phyloP scores from a whole-genome alignment of 257 asterid species.

The Echites panduratus region DNA sequence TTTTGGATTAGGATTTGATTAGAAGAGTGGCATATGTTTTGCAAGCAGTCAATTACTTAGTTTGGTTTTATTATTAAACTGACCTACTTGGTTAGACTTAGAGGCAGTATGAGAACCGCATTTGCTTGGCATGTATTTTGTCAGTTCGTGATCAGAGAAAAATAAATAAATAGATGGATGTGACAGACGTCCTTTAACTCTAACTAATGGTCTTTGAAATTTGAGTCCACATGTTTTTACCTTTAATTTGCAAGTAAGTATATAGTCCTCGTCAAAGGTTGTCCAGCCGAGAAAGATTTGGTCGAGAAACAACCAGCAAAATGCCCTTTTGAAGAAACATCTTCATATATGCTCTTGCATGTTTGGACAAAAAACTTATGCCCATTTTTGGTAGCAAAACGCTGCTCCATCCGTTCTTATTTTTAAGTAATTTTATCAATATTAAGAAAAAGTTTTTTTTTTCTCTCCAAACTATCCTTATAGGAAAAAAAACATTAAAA shows the following conservation, averaged over 20 bases:
- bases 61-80: constrained; percentile 5
- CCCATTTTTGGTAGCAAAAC: not conserved
- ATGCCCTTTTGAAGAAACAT: not conserved
- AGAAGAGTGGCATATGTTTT: not conserved
- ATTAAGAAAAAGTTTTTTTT: too few species aligned
- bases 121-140: too few species aligned
- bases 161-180: too few species aligned
- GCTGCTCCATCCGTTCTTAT: too few species aligned
- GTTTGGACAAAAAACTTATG: not conserved
- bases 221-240: not conserved
- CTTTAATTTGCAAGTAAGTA: not conserved
- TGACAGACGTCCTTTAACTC: constrained; percentile 8
- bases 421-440: too few species aligned
- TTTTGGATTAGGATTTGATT: not conserved
- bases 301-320: not conserved
- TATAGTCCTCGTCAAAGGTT: not conserved
- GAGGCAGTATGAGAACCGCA: too few species aligned
- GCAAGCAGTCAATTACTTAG: not conserved
- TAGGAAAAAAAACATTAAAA: too few species aligned
- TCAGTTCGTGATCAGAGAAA: too few species aligned
- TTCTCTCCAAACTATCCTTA: too few species aligned
- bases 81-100: not conserved
- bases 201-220: constrained; percentile 29
- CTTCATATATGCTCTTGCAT: not conserved
- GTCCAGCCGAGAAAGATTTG: not conserved